Conservation (phyloP, 306 rosid species). For the Vigna angularis region DNA sequence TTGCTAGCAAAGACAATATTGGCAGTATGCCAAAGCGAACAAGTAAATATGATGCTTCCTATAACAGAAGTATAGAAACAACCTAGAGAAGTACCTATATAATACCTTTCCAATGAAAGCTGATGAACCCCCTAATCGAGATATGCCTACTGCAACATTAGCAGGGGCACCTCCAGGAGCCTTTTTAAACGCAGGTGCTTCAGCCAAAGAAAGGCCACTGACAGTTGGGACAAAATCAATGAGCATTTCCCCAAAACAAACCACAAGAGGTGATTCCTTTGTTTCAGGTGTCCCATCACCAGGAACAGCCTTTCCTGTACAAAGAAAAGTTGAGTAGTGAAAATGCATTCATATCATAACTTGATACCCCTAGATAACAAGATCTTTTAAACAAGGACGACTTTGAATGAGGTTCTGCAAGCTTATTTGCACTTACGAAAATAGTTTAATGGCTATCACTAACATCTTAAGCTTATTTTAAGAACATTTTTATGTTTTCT, state of each 20-base stretch:
- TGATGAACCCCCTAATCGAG: constrained; percentile 93
- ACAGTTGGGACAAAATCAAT: constrained; percentile 93
- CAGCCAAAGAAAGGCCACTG: constrained; percentile 87
- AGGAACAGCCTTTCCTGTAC: constrained; percentile 68
- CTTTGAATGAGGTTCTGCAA: background rate
- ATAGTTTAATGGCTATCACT: background rate
- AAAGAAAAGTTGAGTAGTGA: constrained; percentile 39
- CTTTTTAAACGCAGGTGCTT: constrained; percentile 89
- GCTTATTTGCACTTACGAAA: background rate
- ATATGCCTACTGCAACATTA: constrained; percentile 94
- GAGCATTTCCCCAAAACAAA: constrained; percentile 95
- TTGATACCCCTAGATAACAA: background rate
- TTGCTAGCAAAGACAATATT: constrained; percentile 21
- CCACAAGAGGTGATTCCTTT: constrained; percentile 81
- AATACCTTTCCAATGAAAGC: constrained; percentile 97
- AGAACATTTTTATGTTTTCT: background rate
- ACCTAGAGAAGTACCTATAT: constrained; percentile 9
- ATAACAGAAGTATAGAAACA: constrained; percentile 20
- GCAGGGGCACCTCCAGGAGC: constrained; percentile 99
- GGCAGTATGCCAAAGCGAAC: constrained; percentile 23
- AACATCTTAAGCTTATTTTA: background rate
- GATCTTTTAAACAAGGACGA: constrained; percentile 2
- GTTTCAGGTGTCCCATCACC: constrained; percentile 62
- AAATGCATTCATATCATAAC: constrained; percentile 17
- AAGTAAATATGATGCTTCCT: constrained; percentile 26